Percentiles rank a stretch among this genome's conserved stretches.
Evolutionary conservation across 345 rosid genomes (phyloP).

Genomic region (Moricandia moricandioides): DNA sequence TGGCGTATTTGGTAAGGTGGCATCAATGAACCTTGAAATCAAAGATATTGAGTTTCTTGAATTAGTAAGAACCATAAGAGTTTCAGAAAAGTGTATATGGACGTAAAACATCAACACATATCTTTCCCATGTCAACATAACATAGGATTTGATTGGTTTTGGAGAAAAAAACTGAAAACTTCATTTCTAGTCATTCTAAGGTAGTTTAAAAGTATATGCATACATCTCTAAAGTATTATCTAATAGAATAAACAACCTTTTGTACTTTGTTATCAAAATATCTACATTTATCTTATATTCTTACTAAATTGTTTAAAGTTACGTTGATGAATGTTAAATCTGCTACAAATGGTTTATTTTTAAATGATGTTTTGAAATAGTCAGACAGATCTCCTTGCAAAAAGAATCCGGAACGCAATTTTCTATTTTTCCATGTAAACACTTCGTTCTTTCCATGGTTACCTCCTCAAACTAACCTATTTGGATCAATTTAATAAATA

Average conservation of each 20-base stretch:
- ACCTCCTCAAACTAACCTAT: neutral
- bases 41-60: constrained; percentile 7
- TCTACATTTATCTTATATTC: neutral
- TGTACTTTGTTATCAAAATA: neutral
- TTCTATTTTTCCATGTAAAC: neutral
- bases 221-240: neutral
- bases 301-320: neutral
- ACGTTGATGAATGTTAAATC: neutral
- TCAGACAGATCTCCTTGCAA: neutral
- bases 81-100: constrained; percentile 3
- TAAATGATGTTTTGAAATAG: neutral
- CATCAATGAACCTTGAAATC: neutral
- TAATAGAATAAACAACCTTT: neutral
- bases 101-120: constrained; percentile 12
- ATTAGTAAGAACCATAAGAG: constrained; percentile 6
- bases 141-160: neutral
- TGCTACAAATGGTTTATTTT: neutral
- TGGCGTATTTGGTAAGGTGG: constrained; percentile 27
- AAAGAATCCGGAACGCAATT: neutral
- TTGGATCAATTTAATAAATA: neutral
- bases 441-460: neutral
- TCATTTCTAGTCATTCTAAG: neutral
- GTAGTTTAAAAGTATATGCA: neutral
- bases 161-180: neutral
- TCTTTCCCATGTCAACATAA: neutral